These are phyloP conservation scores for Soucietia sequanensis DNA, from an alignment of 805 yeast species.

Conservation along the genomic window DNA sequence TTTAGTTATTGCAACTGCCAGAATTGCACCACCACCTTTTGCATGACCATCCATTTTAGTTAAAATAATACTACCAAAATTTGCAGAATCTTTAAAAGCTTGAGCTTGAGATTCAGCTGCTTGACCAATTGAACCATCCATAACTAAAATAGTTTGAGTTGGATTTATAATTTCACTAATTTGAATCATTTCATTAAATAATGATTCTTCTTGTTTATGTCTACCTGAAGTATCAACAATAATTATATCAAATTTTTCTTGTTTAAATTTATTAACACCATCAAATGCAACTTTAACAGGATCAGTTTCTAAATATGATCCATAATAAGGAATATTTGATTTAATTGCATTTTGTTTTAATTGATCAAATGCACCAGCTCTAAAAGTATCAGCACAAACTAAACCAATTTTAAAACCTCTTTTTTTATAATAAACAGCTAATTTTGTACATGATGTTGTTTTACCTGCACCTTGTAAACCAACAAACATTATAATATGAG, in stretches of 20 bases:
- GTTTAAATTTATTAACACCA: slow-evolving; percentile 89
- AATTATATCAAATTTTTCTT: slow-evolving; percentile 87
- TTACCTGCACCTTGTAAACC: slow-evolving; percentile 99
- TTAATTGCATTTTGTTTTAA: slow-evolving; percentile 95
- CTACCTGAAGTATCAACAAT: slow-evolving; percentile 98
- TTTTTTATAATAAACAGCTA: slow-evolving; percentile 91
- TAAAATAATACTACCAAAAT: slow-evolving; percentile 91
- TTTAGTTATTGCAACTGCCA: slow-evolving; percentile 95
- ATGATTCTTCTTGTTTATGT: slow-evolving; percentile 89
- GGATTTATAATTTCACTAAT: slow-evolving; percentile 86
- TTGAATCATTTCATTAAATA: slow-evolving; percentile 93
- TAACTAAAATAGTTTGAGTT: slow-evolving; percentile 95
- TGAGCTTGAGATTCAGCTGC: slow-evolving; percentile 94
- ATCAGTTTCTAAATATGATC: slow-evolving; percentile 92
- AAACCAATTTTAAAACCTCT: slow-evolving; percentile 93
- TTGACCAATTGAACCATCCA: slow-evolving; percentile 97
- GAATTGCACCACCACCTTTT: slow-evolving; percentile 98
- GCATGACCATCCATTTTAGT: slow-evolving; percentile 99
- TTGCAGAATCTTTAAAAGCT: slow-evolving; percentile 90
- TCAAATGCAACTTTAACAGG: slow-evolving; percentile 89
- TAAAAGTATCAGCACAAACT: slow-evolving; percentile 98
- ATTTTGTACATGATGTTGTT: slow-evolving; percentile 94
- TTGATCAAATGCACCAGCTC: slow-evolving; percentile 99
- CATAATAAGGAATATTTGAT: slow-evolving; percentile 91
- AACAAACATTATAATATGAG: slow-evolving; percentile 89